Evolutionary conservation across 805 yeast species (phyloP), one percentile per base, ranked within the genome.

Genomic region (Millerozyma miso): DNA sequence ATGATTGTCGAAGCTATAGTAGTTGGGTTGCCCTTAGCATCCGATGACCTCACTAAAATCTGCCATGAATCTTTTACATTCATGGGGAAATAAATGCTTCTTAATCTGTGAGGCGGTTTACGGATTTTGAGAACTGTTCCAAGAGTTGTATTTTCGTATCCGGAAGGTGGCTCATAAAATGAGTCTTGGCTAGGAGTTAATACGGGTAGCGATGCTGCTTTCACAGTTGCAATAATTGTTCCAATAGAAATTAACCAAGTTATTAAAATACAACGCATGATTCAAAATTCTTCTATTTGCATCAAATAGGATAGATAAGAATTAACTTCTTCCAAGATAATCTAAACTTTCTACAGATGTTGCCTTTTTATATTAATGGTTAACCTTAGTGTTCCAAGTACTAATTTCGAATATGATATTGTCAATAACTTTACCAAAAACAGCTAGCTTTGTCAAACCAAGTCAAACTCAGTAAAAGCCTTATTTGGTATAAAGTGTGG

Each of bases 1-100:
- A 63, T 49, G 5, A 63, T 38, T 1, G 67, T 62, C 19, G 65
- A 44, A 1, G 56, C 58, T 14, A 58, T 46, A 2, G 57, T 62
- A 7, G 47, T 46, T 4, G 66, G 54, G 16, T 58, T 49, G 2
- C 65, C 66, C 39, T 46, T 47, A 8, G 59, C 39, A 37, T 62
- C 67, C 19, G 43, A 38, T 2, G 60, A 49, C 37, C 59, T 40
- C 1, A 55, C 54, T 16, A 55, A 42, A 2, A 54, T 42, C 41
- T 58, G 61, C 59, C 59, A 58, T 4, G 57, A 19, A 16, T 52
- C 44, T 38, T 58, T 46, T 34, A 60, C 49, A 5, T 54, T 47
- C 15, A 54, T 47, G 4, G 55, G 54, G 32, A 56, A 44, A 17
- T 42, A 39, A 5, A 56, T 17, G 35, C 53, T 43, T 34, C 55